A percentile compares a stretch with the other conserved stretches of the same genome.
phyloP scores from a whole-genome alignment of 768 basidiomycete species.

The Chalciporus chontae region DNA sequence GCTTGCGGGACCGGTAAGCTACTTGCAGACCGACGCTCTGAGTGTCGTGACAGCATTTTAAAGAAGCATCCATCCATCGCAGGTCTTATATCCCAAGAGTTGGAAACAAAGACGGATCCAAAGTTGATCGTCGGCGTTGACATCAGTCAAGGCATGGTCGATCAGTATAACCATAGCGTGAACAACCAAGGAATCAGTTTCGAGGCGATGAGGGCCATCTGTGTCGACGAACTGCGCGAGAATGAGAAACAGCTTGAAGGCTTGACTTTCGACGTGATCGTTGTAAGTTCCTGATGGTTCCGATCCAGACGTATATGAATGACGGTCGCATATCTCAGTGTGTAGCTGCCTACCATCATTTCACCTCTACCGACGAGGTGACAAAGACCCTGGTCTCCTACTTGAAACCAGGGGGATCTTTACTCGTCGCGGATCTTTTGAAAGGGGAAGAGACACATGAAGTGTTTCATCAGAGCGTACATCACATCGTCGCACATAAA shows the following conservation, averaged over 20 bases:
- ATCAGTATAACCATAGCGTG: slow-evolving; percentile 58
- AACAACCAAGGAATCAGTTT: slow-evolving; percentile 56
- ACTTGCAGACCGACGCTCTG: too few relatives aligned
- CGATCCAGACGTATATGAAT: not conserved
- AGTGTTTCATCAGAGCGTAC: slow-evolving; percentile 31
- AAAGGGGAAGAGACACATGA: slow-evolving; percentile 23
- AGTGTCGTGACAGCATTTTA: not conserved
- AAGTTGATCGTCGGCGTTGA: slow-evolving; percentile 71
- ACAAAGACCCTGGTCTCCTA: slow-evolving; percentile 53
- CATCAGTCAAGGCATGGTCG: slow-evolving; percentile 68
- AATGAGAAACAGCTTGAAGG: slow-evolving; percentile 46
- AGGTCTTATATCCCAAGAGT: slow-evolving; percentile 63
- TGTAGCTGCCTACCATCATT: slow-evolving; percentile 60
- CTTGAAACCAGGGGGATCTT: slow-evolving; percentile 57
- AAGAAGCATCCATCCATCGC: not conserved
- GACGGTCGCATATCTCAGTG: slow-evolving; percentile 41
- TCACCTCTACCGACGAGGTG: slow-evolving; percentile 44
- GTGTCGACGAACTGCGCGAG: slow-evolving; percentile 44
- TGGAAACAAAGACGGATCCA: slow-evolving; percentile 51
- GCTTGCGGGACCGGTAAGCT: slow-evolving; percentile 67
- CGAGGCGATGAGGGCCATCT: slow-evolving; percentile 66
- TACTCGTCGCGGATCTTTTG: slow-evolving; percentile 57
- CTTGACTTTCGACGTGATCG: slow-evolving; percentile 62
- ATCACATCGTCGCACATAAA: slow-evolving; percentile 51
- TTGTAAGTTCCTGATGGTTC: slow-evolving; percentile 43